Conservation (phyloP, 2,329 filamentous ascomycete genomes). For the Fusarium sp. region DNA sequence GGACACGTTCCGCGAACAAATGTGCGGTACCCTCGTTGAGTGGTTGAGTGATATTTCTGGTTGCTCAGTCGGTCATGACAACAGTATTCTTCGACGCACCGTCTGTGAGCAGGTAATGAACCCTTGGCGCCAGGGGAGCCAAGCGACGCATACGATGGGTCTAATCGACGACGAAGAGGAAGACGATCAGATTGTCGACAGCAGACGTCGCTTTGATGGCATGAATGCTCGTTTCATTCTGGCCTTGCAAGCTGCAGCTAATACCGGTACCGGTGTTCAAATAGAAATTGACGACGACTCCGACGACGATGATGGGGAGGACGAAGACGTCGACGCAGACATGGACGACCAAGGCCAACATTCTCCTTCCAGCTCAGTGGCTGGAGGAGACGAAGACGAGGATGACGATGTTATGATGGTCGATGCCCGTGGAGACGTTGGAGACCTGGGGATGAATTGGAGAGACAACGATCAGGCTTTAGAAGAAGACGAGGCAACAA, state of each 20-base stretch:
- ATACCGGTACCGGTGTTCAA: slow-evolving; percentile 46
- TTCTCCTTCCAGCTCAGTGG: slow-evolving; percentile 50
- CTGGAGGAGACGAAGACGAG: slow-evolving; percentile 61
- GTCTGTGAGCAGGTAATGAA: slow-evolving; percentile 93
- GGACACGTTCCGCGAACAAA: slow-evolving; percentile 96
- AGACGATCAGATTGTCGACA: slow-evolving; percentile 62
- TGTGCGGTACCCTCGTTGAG: slow-evolving; percentile 97
- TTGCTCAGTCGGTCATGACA: slow-evolving; percentile 85
- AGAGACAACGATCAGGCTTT: slow-evolving; percentile 72
- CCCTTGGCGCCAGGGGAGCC: slow-evolving; percentile 88
- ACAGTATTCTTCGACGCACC: slow-evolving; percentile 80
- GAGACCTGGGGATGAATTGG: slow-evolving; percentile 64
- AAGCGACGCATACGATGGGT: slow-evolving; percentile 75
- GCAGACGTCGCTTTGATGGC: slow-evolving; percentile 47
- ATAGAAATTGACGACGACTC: slow-evolving; percentile 49
- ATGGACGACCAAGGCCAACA: slow-evolving; percentile 55
- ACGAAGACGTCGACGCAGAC: slow-evolving; percentile 58
- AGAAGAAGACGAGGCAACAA: slow-evolving; percentile 81
- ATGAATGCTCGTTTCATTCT: slow-evolving; percentile 55
- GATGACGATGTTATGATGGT: slow-evolving; percentile 71
- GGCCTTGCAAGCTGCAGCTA: slow-evolving; percentile 53
- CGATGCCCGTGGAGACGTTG: slow-evolving; percentile 61
- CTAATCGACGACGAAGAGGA: slow-evolving; percentile 60
- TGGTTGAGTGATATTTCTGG: slow-evolving; percentile 95
- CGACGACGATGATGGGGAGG: slow-evolving; percentile 50